Evolutionary conservation across 345 rosid genomes (phyloP).

Genomic region (Carallia brachiata): DNA sequence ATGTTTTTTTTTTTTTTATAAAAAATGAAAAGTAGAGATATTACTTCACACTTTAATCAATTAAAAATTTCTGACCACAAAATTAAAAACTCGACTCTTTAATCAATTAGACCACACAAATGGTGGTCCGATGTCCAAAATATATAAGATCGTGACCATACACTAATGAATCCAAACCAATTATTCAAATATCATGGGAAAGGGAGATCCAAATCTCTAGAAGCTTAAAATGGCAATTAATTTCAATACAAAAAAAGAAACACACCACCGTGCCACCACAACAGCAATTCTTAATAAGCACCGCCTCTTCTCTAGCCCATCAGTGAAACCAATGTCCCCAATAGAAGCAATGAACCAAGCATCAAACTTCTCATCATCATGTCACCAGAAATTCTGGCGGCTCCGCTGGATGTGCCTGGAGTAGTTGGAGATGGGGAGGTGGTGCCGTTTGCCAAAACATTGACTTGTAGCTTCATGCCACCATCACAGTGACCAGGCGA

Average conservation of each 20-base stretch:
- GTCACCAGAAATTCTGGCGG: background rate
- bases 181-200: no score
- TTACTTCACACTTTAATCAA: no score
- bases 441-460: slow-evolving; percentile 24
- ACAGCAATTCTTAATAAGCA: slow-evolving; percentile 26
- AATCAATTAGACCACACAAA: no score
- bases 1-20: no score
- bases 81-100: no score
- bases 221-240: background rate
- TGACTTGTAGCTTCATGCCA: slow-evolving; percentile 54
- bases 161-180: no score
- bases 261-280: background rate
- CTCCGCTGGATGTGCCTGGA: slow-evolving; percentile 22
- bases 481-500: slow-evolving; percentile 30
- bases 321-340: slow-evolving; percentile 19
- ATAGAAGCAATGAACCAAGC: slow-evolving; percentile 20
- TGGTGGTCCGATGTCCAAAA: no score
- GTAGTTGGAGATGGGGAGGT: slow-evolving; percentile 1
- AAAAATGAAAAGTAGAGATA: no score
- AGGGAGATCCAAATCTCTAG: no score
- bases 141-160: no score
- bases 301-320: slow-evolving; percentile 61
- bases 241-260: background rate
- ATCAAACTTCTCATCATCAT: slow-evolving; percentile 7
- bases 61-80: no score